These are phyloP conservation scores for Epichloe brachyelytri DNA, from an alignment of 2,329 filamentous ascomycete genomes.

Conservation along the genomic window DNA sequence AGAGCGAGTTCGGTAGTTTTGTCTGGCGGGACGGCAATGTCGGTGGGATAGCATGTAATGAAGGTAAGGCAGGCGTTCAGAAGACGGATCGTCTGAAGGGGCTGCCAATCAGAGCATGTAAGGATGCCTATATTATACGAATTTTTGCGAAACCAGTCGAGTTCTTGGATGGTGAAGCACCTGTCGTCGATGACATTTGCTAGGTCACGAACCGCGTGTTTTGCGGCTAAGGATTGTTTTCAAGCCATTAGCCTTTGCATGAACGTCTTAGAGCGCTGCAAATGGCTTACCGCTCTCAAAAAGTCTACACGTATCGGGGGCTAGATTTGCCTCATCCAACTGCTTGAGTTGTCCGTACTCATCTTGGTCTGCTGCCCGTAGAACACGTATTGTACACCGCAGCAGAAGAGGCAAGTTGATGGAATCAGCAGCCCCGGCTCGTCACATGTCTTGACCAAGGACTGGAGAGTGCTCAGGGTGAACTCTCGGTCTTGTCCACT, in stretches of 20 bases:
- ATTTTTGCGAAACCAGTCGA: constrained; percentile 76
- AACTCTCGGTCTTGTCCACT: constrained; percentile 47
- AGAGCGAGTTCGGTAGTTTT: not conserved
- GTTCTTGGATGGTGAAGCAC: constrained; percentile 49
- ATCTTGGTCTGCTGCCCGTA: constrained; percentile 28
- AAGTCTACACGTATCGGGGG: constrained; percentile 39
- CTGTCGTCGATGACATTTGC: constrained; percentile 28
- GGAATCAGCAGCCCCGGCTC: constrained; percentile 6
- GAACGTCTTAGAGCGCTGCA: not conserved
- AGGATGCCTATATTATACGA: constrained; percentile 66
- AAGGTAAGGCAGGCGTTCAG: constrained; percentile 39
- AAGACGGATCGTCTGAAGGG: constrained; percentile 42
- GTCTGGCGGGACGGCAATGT: constrained; percentile 10
- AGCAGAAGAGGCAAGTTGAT: constrained; percentile 24
- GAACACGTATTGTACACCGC: constrained; percentile 39
- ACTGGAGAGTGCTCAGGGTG: constrained; percentile 28
- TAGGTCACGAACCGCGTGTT: constrained; percentile 19
- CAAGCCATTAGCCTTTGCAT: not conserved
- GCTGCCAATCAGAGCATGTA: constrained; percentile 40
- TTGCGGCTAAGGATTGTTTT: constrained; percentile 12
- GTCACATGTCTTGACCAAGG: constrained; percentile 17
- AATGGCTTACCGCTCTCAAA: constrained; percentile 31
- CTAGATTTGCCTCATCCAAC: constrained; percentile 7
- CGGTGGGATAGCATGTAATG: constrained; percentile 35
- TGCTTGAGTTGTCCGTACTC: constrained; percentile 9